Evolutionary conservation across 1,284 basidiomycete genomes (phyloP).

Genomic region (Tetrapyrgos nigripes): DNA sequence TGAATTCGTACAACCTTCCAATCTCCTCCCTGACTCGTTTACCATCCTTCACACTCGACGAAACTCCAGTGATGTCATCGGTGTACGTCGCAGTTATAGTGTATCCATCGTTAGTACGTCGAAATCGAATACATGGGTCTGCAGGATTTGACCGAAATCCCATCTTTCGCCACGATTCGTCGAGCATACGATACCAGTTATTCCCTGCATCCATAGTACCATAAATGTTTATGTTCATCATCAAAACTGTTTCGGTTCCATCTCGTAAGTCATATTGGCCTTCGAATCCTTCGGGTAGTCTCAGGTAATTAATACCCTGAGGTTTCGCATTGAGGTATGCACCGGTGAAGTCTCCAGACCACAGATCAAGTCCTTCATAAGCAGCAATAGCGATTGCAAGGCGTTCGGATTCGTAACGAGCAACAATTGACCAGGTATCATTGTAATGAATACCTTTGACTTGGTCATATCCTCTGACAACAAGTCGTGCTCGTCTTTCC

Average conservation of each 20-base stretch:
- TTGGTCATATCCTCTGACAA: not conserved
- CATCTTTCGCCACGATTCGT: not conserved
- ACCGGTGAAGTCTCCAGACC: too few relatives aligned
- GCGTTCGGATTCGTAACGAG: not conserved
- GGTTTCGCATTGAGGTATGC: too few relatives aligned
- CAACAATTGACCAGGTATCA: not conserved
- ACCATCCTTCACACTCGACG: not conserved
- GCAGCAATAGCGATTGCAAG: not conserved
- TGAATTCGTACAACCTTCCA: not conserved
- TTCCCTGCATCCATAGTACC: constrained; percentile 10
- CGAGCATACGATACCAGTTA: constrained; percentile 2
- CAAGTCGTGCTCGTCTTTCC: not conserved
- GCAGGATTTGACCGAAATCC: not conserved
- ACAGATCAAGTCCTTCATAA: too few relatives aligned
- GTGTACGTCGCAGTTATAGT: constrained; percentile 10
- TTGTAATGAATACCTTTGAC: not conserved
- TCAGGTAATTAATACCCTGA: too few relatives aligned
- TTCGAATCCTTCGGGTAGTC: too few relatives aligned
- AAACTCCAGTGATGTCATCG: constrained; percentile 1
- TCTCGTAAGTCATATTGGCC: too few relatives aligned
- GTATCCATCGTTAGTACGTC: not conserved
- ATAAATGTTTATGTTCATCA: constrained; percentile 5
- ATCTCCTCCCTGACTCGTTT: not conserved
- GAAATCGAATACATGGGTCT: constrained; percentile 8
- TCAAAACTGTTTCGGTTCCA: too few relatives aligned